Percentiles rank a stretch among this genome's conserved stretches.
Conservation (phyloP, 805 yeast species). For the Candida khao-thaluensis region DNA sequence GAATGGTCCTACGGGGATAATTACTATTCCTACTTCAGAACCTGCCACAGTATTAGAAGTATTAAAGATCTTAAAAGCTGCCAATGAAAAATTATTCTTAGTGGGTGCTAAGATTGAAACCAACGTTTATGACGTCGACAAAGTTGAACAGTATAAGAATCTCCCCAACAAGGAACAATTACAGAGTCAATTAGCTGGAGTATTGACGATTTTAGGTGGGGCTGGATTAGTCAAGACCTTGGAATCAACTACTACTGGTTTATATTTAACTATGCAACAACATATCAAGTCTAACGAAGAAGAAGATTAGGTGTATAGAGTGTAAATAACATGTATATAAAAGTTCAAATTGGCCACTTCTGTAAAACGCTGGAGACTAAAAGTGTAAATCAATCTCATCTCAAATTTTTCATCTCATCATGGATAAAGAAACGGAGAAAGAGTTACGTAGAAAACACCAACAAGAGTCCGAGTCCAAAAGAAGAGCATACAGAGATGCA, state of each 20-base stretch:
- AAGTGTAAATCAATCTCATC: too few species aligned
- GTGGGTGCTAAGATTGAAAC: constrained; percentile 84
- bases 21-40: constrained; percentile 64
- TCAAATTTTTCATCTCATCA: constrained; percentile 12
- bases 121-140: constrained; percentile 48
- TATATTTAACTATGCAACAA: constrained; percentile 74
- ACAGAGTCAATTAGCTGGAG: constrained; percentile 79
- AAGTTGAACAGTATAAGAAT: constrained; percentile 63
- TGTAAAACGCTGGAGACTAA: too few species aligned
- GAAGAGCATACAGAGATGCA: constrained; percentile 50
- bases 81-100: constrained; percentile 72
- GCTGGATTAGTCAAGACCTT: constrained; percentile 84
- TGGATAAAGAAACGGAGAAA: constrained; percentile 7
- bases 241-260: constrained; percentile 60
- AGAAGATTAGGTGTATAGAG: constrained; percentile 7
- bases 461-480: constrained; percentile 35
- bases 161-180: constrained; percentile 70
- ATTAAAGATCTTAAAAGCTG: constrained; percentile 56
- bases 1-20: constrained; percentile 82
- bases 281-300: constrained; percentile 13
- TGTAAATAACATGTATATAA: neutral
- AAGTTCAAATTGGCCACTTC: too few species aligned
- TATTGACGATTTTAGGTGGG: constrained; percentile 82
- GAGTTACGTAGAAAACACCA: constrained; percentile 22
- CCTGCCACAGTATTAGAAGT: constrained; percentile 67